Conservation (phyloP, 495 filamentous ascomycete species). For the Penicillium manginii region DNA sequence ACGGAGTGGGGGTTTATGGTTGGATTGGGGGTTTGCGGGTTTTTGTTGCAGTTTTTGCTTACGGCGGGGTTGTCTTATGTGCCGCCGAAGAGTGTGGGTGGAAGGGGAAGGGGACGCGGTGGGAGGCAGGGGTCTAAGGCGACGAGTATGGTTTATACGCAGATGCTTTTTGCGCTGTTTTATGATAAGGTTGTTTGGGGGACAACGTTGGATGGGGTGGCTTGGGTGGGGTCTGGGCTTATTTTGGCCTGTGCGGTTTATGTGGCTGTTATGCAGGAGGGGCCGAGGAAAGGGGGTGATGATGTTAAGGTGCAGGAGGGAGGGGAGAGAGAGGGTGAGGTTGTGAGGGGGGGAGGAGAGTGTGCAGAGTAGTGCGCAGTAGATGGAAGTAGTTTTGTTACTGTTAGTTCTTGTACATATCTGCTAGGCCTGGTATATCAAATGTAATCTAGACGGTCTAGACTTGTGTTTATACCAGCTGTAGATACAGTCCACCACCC, state of each 20-base stretch:
- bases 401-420: no score
- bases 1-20: constrained; percentile 74
- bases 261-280: constrained; percentile 63
- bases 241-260: constrained; percentile 83
- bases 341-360: constrained; percentile 2
- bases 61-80: constrained; percentile 76
- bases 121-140: constrained; percentile 60
- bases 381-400: not conserved
- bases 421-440: no score
- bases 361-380: not conserved
- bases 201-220: constrained; percentile 64
- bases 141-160: constrained; percentile 87
- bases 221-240: constrained; percentile 72
- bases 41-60: constrained; percentile 86
- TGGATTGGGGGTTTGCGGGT: constrained; percentile 74
- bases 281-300: constrained; percentile 12
- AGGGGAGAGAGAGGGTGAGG: not conserved
- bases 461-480: no score
- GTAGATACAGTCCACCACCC: no score
- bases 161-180: constrained; percentile 87
- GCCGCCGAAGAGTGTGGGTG: constrained; percentile 37
- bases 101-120: constrained; percentile 26
- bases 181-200: constrained; percentile 84
- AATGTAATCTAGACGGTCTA: no score
- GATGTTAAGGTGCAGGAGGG: not conserved